These are phyloP conservation scores for Russula ochroleuca DNA, from an alignment of 768 basidiomycete species.

Conservation along the genomic window DNA sequence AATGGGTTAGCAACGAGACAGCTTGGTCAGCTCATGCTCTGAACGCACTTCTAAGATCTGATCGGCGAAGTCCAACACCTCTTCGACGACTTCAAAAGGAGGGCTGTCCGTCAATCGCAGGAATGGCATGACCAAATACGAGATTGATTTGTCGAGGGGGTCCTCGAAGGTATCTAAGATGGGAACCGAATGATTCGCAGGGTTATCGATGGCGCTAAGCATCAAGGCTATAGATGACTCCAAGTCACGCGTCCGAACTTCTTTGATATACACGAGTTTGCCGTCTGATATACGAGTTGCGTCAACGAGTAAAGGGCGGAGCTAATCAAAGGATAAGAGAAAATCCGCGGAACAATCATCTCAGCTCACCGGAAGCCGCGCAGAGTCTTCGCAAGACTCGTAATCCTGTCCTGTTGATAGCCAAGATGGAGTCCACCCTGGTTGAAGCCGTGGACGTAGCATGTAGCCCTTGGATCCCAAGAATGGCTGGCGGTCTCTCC, in stretches of 20 bases:
- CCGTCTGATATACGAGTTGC: slow-evolving; percentile 34
- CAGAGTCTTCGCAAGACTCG: not conserved
- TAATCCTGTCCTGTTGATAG: no score
- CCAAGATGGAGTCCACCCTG: slow-evolving; percentile 29
- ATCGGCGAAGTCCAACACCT: slow-evolving; percentile 18
- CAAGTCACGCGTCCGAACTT: slow-evolving; percentile 12
- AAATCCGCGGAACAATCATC: no score
- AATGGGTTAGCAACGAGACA: not conserved
- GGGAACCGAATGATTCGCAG: slow-evolving; percentile 18
- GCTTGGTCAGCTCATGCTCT: not conserved
- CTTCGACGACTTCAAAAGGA: not conserved
- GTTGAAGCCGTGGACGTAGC: slow-evolving; percentile 23
- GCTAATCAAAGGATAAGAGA: not conserved
- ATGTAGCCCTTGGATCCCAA: slow-evolving; percentile 25
- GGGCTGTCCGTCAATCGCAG: not conserved
- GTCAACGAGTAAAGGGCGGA: slow-evolving; percentile 29
- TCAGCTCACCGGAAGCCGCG: not conserved
- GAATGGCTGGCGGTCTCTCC: slow-evolving; percentile 21
- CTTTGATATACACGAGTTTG: slow-evolving; percentile 34
- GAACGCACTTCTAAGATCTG: slow-evolving; percentile 18
- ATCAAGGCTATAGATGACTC: slow-evolving; percentile 26
- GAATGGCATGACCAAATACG: slow-evolving; percentile 24
- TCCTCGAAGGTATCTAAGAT: slow-evolving; percentile 22
- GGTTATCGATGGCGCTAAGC: slow-evolving; percentile 1
- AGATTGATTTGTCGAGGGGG: not conserved